These are phyloP conservation scores for Cucurbita maxima DNA, from an alignment of 306 rosid genomes.

Conservation along the genomic window DNA sequence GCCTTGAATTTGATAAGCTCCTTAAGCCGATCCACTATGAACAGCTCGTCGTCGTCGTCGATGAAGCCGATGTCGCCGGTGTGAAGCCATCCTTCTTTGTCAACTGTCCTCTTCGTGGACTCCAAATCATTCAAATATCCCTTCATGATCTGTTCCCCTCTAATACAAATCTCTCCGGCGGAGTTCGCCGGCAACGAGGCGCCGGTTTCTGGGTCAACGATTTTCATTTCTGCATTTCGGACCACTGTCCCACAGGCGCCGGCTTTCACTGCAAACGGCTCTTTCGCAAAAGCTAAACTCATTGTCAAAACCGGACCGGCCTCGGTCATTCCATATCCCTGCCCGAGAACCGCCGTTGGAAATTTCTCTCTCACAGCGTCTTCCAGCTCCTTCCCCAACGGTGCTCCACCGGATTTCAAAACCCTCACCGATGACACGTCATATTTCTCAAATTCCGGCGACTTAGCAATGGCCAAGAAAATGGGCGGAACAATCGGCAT, in stretches of 20 bases:
- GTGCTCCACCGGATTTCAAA: constrained; percentile 68
- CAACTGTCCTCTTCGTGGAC: constrained; percentile 57
- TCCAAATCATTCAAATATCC: constrained; percentile 64
- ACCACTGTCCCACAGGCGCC: constrained; percentile 83
- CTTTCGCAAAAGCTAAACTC: constrained; percentile 35
- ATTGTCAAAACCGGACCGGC: constrained; percentile 69
- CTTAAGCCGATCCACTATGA: constrained; percentile 67
- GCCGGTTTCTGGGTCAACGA: constrained; percentile 43
- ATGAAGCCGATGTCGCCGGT: constrained; percentile 69
- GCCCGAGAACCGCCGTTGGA: constrained; percentile 56
- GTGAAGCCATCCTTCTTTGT: constrained; percentile 75
- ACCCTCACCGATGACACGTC: constrained; percentile 44
- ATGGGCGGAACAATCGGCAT: constrained; percentile 59
- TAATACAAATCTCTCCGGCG: constrained; percentile 73
- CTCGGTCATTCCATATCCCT: constrained; percentile 95
- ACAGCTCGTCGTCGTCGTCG: constrained; percentile 51
- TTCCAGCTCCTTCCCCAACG: constrained; percentile 60
- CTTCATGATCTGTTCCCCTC: constrained; percentile 73
- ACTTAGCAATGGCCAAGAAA: constrained; percentile 39
- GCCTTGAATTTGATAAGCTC: constrained; percentile 79
- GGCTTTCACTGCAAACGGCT: constrained; percentile 19
- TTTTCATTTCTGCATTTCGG: constrained; percentile 71
- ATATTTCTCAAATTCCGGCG: constrained; percentile 27
- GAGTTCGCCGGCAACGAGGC: constrained; percentile 53
- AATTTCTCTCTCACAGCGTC: constrained; percentile 40